Evolutionary conservation across 768 basidiomycete species (phyloP).

Genomic region (Phylloporus rhodoxanthus): DNA sequence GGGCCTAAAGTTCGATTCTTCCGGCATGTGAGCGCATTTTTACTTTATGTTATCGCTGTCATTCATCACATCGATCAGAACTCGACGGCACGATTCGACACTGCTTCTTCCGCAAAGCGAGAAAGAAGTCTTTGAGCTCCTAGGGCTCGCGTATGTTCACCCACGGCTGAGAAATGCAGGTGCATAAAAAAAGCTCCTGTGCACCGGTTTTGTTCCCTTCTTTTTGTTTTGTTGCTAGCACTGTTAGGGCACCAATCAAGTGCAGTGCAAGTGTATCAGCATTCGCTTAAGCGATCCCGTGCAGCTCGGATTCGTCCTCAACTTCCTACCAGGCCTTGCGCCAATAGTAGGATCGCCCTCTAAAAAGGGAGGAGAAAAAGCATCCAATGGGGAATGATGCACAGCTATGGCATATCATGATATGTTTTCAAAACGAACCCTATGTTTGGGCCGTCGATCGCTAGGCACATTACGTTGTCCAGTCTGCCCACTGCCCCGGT

Average conservation of each 20-base stretch:
- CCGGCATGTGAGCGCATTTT: conserved; percentile 54
- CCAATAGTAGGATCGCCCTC: background rate
- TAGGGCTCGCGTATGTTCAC: conserved; percentile 66
- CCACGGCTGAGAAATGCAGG: conserved; percentile 68
- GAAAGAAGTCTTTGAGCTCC: conserved; percentile 62
- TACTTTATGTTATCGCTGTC: background rate
- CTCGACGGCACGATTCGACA: conserved; percentile 59
- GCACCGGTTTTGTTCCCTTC: background rate
- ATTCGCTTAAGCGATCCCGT: background rate
- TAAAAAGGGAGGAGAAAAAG: background rate
- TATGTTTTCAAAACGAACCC: background rate
- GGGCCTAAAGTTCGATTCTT: conserved; percentile 80
- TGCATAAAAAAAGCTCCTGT: conserved; percentile 4
- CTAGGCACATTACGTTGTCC: background rate
- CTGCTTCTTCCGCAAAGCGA: conserved; percentile 57
- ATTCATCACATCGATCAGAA: conserved; percentile 23
- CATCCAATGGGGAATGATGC: background rate
- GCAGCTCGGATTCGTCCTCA: background rate
- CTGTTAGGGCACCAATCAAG: background rate
- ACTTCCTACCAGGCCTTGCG: background rate
- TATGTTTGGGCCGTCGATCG: background rate
- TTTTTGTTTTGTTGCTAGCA: background rate
- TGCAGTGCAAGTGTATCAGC: background rate
- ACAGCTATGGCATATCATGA: background rate
- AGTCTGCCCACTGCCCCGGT: background rate